Conservation (phyloP, 495 filamentous ascomycete species). For the Niebla homalea region DNA sequence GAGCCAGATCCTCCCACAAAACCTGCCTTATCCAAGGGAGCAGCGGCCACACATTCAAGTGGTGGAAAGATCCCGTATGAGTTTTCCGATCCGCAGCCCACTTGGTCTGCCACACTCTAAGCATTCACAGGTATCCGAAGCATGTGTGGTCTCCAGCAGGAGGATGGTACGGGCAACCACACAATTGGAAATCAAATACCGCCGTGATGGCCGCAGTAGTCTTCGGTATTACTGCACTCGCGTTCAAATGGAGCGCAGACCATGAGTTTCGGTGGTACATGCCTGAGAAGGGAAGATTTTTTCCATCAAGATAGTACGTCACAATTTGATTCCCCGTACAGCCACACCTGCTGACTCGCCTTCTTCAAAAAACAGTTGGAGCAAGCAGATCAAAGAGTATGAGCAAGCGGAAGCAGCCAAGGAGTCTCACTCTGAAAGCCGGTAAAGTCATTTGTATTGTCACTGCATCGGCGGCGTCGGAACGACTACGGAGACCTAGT, state of each 20-base stretch:
- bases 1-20: conserved; percentile 17
- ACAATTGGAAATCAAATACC: conserved; percentile 92
- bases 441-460: conserved; percentile 1
- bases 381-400: conserved; percentile 77
- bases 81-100: background rate
- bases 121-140: conserved; percentile 69
- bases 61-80: conserved; percentile 86
- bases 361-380: conserved; percentile 52
- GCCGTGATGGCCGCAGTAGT: conserved; percentile 65
- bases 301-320: conserved; percentile 88
- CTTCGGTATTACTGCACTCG: conserved; percentile 56
- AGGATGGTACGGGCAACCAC: conserved; percentile 90
- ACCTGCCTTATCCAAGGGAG: conserved; percentile 13
- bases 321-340: background rate
- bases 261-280: conserved; percentile 67
- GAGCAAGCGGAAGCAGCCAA: conserved; percentile 50
- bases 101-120: background rate
- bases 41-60: conserved; percentile 15
- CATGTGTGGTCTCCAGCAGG: conserved; percentile 98
- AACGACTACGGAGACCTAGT: background rate
- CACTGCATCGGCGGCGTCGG: conserved; percentile 2
- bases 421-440: conserved; percentile 30
- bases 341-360: background rate
- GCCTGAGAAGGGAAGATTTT: conserved; percentile 80
- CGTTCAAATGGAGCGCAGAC: conserved; percentile 73